These are phyloP conservation scores for Lachnellula suecica DNA, from an alignment of 2,329 filamentous ascomycete species.

Conservation along the genomic window DNA sequence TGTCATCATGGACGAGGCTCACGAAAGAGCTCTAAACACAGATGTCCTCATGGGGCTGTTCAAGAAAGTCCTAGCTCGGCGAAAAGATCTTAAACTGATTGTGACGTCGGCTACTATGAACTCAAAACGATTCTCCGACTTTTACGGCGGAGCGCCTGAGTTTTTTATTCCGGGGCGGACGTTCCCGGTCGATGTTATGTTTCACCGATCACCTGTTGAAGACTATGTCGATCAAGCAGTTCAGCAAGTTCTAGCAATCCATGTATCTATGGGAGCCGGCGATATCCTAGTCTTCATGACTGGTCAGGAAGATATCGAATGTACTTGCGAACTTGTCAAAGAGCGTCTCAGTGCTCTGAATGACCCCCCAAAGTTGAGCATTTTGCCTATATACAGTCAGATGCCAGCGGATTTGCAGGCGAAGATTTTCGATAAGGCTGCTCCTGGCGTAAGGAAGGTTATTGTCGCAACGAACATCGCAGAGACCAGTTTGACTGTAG, in stretches of 20 bases:
- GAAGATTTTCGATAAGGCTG: slow-evolving; percentile 92
- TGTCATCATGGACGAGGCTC: slow-evolving; percentile 99
- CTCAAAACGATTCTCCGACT: slow-evolving; percentile 89
- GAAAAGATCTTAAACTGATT: slow-evolving; percentile 91
- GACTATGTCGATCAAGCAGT: slow-evolving; percentile 98
- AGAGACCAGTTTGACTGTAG: slow-evolving; percentile 95
- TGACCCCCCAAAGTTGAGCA: slow-evolving; percentile 90
- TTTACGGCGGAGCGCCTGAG: slow-evolving; percentile 93
- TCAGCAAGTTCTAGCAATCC: slow-evolving; percentile 91
- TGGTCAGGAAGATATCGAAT: slow-evolving; percentile 96
- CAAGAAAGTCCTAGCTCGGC: slow-evolving; percentile 90
- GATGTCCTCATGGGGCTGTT: slow-evolving; percentile 97
- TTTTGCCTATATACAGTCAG: slow-evolving; percentile 97
- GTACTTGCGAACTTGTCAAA: slow-evolving; percentile 88
- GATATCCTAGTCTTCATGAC: slow-evolving; percentile 99
- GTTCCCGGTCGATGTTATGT: slow-evolving; percentile 96
- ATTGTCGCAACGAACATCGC: slow-evolving; percentile 99
- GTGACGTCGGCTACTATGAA: slow-evolving; percentile 99
- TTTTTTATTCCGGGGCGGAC: slow-evolving; percentile 95
- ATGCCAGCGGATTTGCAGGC: slow-evolving; percentile 98
- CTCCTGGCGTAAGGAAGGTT: slow-evolving; percentile 90
- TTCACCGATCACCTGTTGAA: slow-evolving; percentile 89
- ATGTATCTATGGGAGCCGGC: slow-evolving; percentile 88
- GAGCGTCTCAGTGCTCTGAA: slow-evolving; percentile 87
- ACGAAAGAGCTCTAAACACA: slow-evolving; percentile 94